Percentiles rank a stretch among this genome's conserved stretches.
Conservation (phyloP, 345 rosid genomes). For the Odontarrhena argentea region DNA sequence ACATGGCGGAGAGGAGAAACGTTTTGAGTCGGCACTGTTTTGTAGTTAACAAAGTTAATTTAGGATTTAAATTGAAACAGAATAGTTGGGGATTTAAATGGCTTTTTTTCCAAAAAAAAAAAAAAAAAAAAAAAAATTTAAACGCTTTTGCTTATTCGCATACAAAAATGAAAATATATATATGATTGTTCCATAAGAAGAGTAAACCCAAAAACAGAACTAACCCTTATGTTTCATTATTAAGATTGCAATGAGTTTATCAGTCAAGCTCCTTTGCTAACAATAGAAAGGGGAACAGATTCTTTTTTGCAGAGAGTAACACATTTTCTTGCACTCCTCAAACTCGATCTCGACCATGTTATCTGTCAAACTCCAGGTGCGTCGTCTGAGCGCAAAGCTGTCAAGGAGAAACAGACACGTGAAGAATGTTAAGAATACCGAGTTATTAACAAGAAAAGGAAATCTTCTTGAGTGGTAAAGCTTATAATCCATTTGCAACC, state of each 20-base stretch:
- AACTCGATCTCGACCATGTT: background rate
- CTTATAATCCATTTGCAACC: background rate
- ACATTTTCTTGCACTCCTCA: conserved; percentile 4
- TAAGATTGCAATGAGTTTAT: conserved; percentile 15
- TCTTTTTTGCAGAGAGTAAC: background rate
- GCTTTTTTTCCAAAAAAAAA: too few species aligned
- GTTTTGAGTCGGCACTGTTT: too few species aligned
- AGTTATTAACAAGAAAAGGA: background rate
- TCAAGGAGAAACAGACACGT: background rate
- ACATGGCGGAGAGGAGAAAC: too few species aligned
- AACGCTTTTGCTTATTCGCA: conserved; percentile 11
- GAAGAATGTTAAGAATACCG: background rate
- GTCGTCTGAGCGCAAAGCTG: conserved; percentile 37
- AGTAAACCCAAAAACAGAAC: background rate
- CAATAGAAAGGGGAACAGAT: background rate
- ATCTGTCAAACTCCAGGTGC: conserved; percentile 32
- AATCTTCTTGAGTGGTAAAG: background rate
- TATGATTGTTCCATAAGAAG: background rate
- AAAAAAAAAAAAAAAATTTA: too few species aligned
- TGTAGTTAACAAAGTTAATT: too few species aligned
- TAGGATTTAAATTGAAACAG: too few species aligned
- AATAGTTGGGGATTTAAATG: too few species aligned
- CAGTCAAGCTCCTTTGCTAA: conserved; percentile 19
- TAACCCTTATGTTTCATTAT: conserved; percentile 1
- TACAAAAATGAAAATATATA: background rate